Percentiles rank a stretch among this genome's conserved stretches.
Evolutionary conservation across 164 flowering plant genomes (phyloP).

Genomic region (Annona cherimola): DNA sequence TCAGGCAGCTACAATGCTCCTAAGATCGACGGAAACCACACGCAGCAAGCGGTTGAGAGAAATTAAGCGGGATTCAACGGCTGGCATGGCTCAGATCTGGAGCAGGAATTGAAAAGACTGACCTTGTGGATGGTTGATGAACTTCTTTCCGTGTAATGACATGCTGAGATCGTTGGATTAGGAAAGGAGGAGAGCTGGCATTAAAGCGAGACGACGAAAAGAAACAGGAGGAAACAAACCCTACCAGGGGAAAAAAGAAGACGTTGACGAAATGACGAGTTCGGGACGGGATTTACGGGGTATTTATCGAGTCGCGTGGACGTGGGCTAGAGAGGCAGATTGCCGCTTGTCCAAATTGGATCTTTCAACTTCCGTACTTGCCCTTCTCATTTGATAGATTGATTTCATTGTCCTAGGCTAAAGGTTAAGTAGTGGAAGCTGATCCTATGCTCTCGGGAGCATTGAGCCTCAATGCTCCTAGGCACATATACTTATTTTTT

Average conservation of each 20-base stretch:
- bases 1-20: not conserved
- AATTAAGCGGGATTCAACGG: not conserved
- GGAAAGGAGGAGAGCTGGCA: not conserved
- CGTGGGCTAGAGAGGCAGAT: not conserved
- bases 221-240: conserved; percentile 1
- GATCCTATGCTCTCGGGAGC: no score
- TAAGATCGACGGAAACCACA: not conserved
- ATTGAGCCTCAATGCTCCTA: no score
- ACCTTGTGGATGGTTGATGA: conserved; percentile 81
- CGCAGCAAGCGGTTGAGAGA: not conserved
- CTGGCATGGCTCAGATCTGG: not conserved
- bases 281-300: not conserved
- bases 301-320: conserved; percentile 1
- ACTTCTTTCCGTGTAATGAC: conserved; percentile 68
- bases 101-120: not conserved
- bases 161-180: conserved; percentile 16
- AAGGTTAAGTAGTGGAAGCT: no score
- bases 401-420: no score
- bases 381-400: not conserved
- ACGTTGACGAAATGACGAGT: not conserved
- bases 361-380: not conserved
- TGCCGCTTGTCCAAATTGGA: conserved; percentile 3
- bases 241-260: conserved; percentile 1
- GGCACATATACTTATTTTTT: no score
- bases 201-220: not conserved